These are phyloP conservation scores for Lentinula sp. DNA, from an alignment of 768 basidiomycete species.

Conservation along the genomic window DNA sequence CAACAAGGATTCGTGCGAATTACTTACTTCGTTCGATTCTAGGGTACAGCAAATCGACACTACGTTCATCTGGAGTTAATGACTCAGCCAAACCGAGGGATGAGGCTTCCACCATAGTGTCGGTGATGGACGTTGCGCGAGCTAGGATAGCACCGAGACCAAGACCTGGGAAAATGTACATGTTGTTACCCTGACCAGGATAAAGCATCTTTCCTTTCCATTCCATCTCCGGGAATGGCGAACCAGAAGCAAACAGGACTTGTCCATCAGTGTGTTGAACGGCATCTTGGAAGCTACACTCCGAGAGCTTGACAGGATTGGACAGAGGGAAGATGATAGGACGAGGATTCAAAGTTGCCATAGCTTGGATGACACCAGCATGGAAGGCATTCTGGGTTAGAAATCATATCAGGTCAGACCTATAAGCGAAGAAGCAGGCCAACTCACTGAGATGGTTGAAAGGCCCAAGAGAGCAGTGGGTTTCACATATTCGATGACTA, in stretches of 20 bases:
- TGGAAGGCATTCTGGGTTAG: slow-evolving; percentile 56
- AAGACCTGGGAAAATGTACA: slow-evolving; percentile 81
- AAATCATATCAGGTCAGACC: slow-evolving; percentile 26
- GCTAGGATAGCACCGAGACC: slow-evolving; percentile 78
- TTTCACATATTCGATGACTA: slow-evolving; percentile 60
- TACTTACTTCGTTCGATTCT: slow-evolving; percentile 62
- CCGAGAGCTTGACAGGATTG: slow-evolving; percentile 61
- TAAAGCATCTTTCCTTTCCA: slow-evolving; percentile 53
- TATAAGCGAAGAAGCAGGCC: slow-evolving; percentile 6
- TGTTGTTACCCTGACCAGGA: slow-evolving; percentile 93
- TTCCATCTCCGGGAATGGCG: slow-evolving; percentile 67
- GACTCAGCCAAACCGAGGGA: slow-evolving; percentile 75
- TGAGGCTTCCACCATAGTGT: slow-evolving; percentile 85
- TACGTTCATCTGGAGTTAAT: slow-evolving; percentile 63
- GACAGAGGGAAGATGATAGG: slow-evolving; percentile 82
- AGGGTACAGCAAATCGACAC: slow-evolving; percentile 72
- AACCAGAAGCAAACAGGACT: slow-evolving; percentile 84
- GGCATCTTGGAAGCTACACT: slow-evolving; percentile 57
- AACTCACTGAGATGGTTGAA: slow-evolving; percentile 46
- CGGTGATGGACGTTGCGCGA: slow-evolving; percentile 64
- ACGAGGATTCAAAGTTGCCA: slow-evolving; percentile 57
- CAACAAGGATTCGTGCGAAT: not conserved
- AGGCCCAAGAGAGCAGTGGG: slow-evolving; percentile 77
- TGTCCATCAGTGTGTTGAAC: slow-evolving; percentile 59
- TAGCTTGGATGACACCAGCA: slow-evolving; percentile 52